Conservation (phyloP, 2,329 filamentous ascomycete genomes). For the Thyridium curvatum region DNA sequence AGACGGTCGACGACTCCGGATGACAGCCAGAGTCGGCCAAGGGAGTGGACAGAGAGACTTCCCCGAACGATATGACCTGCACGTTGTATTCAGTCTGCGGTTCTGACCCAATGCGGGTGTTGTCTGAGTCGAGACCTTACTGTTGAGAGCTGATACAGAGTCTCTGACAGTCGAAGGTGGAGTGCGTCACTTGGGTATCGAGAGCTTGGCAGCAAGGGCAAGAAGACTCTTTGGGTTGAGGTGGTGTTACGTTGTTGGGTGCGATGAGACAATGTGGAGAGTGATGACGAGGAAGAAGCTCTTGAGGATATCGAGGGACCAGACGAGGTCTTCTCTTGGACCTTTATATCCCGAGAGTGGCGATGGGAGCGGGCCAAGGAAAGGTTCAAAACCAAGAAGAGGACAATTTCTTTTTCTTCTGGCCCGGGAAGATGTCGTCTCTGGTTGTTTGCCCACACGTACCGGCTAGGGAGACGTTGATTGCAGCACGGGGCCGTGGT, state of each 20-base stretch:
- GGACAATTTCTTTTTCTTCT: neutral
- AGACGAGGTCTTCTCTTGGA: neutral
- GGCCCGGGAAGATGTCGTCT: too few relatives aligned
- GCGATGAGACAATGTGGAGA: too few relatives aligned
- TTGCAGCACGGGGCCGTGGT: constrained; percentile 11
- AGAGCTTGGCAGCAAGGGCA: too few relatives aligned
- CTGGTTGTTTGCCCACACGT: constrained; percentile 14
- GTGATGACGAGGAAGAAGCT: neutral
- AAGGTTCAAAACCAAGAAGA: neutral
- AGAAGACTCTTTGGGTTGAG: too few relatives aligned
- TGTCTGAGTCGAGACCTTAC: too few relatives aligned
- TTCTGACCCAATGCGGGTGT: too few relatives aligned
- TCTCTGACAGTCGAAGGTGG: too few relatives aligned
- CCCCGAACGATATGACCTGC: too few relatives aligned
- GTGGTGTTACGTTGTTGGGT: neutral
- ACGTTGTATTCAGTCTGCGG: too few relatives aligned
- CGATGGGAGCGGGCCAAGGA: neutral
- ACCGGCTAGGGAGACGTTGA: constrained; percentile 12
- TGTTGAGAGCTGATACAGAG: neutral
- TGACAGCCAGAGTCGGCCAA: too few relatives aligned
- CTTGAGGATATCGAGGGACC: neutral
- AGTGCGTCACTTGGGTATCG: neutral
- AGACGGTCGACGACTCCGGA: neutral
- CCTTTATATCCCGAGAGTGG: neutral
- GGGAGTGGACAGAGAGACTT: too few relatives aligned